Evolutionary conservation across 1,139 yeast species (phyloP).

Genomic region (Magnusiomyces suaveolens): DNA sequence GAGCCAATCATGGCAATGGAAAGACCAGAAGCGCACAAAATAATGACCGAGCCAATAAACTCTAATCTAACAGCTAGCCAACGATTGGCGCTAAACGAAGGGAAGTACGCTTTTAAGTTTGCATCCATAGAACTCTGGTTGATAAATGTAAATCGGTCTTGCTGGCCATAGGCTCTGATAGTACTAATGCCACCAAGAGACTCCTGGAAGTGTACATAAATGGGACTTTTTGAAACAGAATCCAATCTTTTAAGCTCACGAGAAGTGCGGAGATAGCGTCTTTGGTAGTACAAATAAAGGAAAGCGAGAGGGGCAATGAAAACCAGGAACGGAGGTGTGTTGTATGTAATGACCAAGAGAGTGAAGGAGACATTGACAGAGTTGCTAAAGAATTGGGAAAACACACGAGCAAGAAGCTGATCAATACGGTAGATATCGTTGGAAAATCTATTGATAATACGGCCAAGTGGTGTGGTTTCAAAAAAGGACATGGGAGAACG

Average conservation of each 20-base stretch:
- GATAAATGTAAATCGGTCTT: constrained; percentile 57
- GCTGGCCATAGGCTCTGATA: constrained; percentile 80
- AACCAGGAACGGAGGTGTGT: constrained; percentile 81
- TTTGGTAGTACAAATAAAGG: constrained; percentile 75
- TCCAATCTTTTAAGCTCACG: constrained; percentile 93
- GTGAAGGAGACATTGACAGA: constrained; percentile 70
- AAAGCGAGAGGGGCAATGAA: constrained; percentile 61
- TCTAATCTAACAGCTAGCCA: constrained; percentile 95
- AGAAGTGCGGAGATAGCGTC: constrained; percentile 79
- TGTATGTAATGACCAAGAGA: constrained; percentile 66
- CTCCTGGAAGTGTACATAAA: constrained; percentile 95
- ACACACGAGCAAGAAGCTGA: constrained; percentile 74
- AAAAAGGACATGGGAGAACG: constrained; percentile 96
- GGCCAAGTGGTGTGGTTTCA: constrained; percentile 94
- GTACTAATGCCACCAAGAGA: constrained; percentile 83
- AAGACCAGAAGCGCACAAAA: constrained; percentile 68
- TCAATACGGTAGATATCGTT: constrained; percentile 90
- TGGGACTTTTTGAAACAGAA: constrained; percentile 86
- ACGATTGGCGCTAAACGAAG: constrained; percentile 87
- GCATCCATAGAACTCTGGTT: constrained; percentile 73
- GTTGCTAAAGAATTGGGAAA: constrained; percentile 71
- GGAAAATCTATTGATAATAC: constrained; percentile 87
- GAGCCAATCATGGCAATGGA: constrained; percentile 10
- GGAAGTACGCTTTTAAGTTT: constrained; percentile 86
- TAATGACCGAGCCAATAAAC: constrained; percentile 78